Conservation (phyloP, 805 yeast species). For the Lachancea thermotolerans region DNA sequence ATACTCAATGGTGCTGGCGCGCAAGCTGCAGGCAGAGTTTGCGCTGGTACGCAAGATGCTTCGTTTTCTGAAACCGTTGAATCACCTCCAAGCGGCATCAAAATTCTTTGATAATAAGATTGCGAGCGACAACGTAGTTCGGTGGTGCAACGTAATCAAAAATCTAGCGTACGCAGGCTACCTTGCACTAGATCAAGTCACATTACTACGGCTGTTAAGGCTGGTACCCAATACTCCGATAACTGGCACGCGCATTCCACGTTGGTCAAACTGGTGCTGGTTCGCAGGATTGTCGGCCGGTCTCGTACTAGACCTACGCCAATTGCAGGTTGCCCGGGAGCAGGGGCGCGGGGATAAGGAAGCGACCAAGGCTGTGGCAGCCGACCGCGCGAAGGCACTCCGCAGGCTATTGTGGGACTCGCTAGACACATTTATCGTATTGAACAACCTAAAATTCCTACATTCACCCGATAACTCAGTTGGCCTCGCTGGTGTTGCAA, state of each 20-base stretch:
- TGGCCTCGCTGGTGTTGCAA: conserved; percentile 78
- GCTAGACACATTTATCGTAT: conserved; percentile 68
- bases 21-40: conserved; percentile 53
- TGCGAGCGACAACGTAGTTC: conserved; percentile 41
- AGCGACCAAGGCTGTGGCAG: conserved; percentile 30
- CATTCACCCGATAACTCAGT: conserved; percentile 69
- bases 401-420: conserved; percentile 70
- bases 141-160: conserved; percentile 35
- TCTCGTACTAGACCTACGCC: conserved; percentile 51
- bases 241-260: conserved; percentile 44
- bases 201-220: conserved; percentile 42
- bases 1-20: conserved; percentile 45
- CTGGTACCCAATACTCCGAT: conserved; percentile 47
- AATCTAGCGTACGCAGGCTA: conserved; percentile 59
- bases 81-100: conserved; percentile 62
- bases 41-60: conserved; percentile 73
- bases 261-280: conserved; percentile 70
- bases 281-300: conserved; percentile 61
- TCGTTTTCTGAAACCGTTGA: conserved; percentile 76
- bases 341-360: conserved; percentile 29
- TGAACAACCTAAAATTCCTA: conserved; percentile 56
- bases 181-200: conserved; percentile 55
- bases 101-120: conserved; percentile 65
- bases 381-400: conserved; percentile 42
- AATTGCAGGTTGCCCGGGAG: conserved; percentile 38